These are phyloP conservation scores for Trametes maxima DNA, from an alignment of 768 basidiomycete genomes.

Conservation along the genomic window DNA sequence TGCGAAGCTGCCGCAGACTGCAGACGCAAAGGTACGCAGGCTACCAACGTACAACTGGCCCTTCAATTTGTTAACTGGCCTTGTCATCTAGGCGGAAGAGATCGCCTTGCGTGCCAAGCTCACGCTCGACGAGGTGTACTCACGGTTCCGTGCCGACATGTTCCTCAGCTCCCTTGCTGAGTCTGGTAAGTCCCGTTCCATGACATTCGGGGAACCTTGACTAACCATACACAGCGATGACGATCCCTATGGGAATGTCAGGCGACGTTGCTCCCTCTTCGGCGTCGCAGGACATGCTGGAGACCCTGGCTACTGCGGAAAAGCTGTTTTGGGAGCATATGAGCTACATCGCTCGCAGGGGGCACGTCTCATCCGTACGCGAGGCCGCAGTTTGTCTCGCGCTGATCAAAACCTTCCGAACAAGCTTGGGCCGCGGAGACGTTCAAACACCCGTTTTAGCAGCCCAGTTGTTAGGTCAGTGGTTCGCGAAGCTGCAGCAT, in stretches of 20 bases:
- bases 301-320: constrained; percentile 67
- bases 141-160: constrained; percentile 81
- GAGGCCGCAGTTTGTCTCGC: constrained; percentile 74
- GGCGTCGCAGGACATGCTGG: constrained; percentile 58
- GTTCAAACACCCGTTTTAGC: constrained; percentile 55
- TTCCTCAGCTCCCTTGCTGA: constrained; percentile 89
- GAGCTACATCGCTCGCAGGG: constrained; percentile 52
- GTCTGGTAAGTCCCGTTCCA: constrained; percentile 64
- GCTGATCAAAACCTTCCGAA: constrained; percentile 73
- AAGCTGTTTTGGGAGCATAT: constrained; percentile 70
- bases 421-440: constrained; percentile 69
- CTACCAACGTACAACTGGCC: too few species aligned
- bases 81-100: constrained; percentile 63
- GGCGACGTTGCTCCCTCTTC: constrained; percentile 44
- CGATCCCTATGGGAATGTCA: constrained; percentile 79
- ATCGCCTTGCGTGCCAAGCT: constrained; percentile 74
- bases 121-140: constrained; percentile 76
- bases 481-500: neutral
- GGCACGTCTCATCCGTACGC: constrained; percentile 70
- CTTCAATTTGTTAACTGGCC: neutral
- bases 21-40: constrained; percentile 56
- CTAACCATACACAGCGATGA: constrained; percentile 58
- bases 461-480: constrained; percentile 63
- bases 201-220: neutral
- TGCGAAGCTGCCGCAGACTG: constrained; percentile 55